These are phyloP conservation scores for Amaranthus cruentus DNA, from an alignment of 148 eudicot genomes.

Conservation along the genomic window DNA sequence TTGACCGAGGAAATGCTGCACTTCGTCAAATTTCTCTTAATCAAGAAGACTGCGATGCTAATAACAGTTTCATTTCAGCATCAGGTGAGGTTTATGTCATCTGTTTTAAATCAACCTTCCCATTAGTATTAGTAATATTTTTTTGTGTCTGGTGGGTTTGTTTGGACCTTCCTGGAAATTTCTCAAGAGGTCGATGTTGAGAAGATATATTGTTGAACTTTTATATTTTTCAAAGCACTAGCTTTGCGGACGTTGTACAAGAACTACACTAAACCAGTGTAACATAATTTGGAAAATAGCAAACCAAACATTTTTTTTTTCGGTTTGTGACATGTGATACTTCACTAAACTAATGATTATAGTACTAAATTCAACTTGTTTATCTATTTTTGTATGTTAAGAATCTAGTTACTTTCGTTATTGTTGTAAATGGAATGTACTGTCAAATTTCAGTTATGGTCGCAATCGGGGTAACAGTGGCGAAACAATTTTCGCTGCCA, in stretches of 20 bases:
- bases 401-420: too few species aligned
- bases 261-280: background rate
- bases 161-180: background rate
- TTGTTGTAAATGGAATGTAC: too few species aligned
- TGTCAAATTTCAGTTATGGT: too few species aligned
- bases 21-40: slow-evolving; percentile 80
- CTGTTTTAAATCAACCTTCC: background rate
- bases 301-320: too few species aligned
- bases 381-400: too few species aligned
- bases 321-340: too few species aligned
- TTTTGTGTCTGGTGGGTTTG: background rate
- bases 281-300: too few species aligned
- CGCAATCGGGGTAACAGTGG: too few species aligned
- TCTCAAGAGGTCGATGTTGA: background rate
- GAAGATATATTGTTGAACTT: background rate
- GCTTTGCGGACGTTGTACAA: background rate
- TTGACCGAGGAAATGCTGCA: slow-evolving; percentile 96
- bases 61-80: slow-evolving; percentile 55
- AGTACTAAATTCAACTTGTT: too few species aligned
- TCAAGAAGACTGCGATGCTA: slow-evolving; percentile 73
- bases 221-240: background rate
- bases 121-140: background rate
- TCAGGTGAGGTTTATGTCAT: slow-evolving; percentile 43
- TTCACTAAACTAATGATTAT: too few species aligned
- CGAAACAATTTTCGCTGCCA: too few species aligned